Conservation (phyloP, 129 eudicot genomes). For the Logfia minima region DNA sequence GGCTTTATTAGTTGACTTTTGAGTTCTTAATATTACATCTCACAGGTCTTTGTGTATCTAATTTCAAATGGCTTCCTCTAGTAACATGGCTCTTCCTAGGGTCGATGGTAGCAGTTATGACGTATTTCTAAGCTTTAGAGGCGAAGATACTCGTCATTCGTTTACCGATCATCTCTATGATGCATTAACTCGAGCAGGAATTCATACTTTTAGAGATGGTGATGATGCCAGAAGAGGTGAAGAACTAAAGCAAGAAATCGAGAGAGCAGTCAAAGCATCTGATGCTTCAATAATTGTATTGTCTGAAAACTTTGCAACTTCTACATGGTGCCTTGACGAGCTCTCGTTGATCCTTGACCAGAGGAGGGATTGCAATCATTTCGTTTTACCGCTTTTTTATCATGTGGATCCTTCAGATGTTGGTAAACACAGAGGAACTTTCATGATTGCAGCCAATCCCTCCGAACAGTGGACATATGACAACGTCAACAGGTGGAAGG, state of each 20-base stretch:
- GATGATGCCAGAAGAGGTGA: conserved; percentile 6
- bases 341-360: neutral
- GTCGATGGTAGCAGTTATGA: neutral
- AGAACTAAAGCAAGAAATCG: conserved; percentile 1
- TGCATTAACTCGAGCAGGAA: neutral
- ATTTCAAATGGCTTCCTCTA: neutral
- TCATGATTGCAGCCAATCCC: neutral
- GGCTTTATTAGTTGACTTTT: too few relatives aligned
- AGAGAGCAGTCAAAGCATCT: conserved; percentile 6
- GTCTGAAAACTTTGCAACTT: conserved; percentile 7
- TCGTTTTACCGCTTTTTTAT: conserved; percentile 4
- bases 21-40: too few relatives aligned
- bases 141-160: neutral
- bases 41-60: neutral
- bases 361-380: conserved; percentile 8
- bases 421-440: neutral
- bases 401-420: conserved; percentile 5
- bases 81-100: neutral
- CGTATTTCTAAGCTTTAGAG: neutral
- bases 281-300: conserved; percentile 8
- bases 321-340: conserved; percentile 17
- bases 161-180: conserved; percentile 1
- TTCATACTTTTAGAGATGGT: conserved; percentile 1
- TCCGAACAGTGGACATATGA: neutral
- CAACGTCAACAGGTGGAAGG: neutral